Conservation (phyloP, 2,329 filamentous ascomycete species). For the Trichoderma citrinoviride region DNA sequence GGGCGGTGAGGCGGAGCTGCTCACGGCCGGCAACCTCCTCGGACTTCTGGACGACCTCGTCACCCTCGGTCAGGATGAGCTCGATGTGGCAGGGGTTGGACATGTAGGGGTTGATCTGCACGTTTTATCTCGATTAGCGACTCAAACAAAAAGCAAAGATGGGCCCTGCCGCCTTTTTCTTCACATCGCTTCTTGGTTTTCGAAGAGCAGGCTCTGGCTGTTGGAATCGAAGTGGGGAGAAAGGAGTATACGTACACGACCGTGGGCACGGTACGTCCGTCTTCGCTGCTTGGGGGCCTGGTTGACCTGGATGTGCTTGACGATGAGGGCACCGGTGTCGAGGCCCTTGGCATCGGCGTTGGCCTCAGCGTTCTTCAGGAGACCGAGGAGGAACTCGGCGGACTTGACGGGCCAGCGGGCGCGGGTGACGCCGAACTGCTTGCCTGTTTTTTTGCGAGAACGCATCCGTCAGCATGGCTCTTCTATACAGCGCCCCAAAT, state of each 20-base stretch:
- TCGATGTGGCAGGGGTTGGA: constrained; percentile 99
- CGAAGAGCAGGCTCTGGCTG: not conserved
- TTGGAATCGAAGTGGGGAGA: not conserved
- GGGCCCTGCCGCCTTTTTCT: not conserved
- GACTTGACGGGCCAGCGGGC: constrained; percentile 99
- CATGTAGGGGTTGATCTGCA: constrained; percentile 99
- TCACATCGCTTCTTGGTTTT: not conserved
- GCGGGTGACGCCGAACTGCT: constrained; percentile 96
- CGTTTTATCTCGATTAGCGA: not conserved
- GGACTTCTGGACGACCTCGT: constrained; percentile 93
- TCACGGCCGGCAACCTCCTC: constrained; percentile 74
- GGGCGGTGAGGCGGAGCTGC: constrained; percentile 71
- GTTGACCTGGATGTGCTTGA: constrained; percentile 99
- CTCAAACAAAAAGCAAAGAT: not conserved
- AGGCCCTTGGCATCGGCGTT: constrained; percentile 97
- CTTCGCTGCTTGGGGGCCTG: constrained; percentile 99
- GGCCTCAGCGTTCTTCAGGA: constrained; percentile 96
- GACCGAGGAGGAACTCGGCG: constrained; percentile 93
- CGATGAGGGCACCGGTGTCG: constrained; percentile 93
- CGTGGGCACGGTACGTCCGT: constrained; percentile 99
- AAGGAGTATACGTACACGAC: constrained; percentile 74
- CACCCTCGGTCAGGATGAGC: constrained; percentile 96
- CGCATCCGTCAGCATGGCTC: constrained; percentile 30
- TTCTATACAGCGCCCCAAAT: not conserved
- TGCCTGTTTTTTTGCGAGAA: constrained; percentile 64